Conservation (phyloP, 805 yeast genomes). For the Saccharomycopsis schoenii region DNA sequence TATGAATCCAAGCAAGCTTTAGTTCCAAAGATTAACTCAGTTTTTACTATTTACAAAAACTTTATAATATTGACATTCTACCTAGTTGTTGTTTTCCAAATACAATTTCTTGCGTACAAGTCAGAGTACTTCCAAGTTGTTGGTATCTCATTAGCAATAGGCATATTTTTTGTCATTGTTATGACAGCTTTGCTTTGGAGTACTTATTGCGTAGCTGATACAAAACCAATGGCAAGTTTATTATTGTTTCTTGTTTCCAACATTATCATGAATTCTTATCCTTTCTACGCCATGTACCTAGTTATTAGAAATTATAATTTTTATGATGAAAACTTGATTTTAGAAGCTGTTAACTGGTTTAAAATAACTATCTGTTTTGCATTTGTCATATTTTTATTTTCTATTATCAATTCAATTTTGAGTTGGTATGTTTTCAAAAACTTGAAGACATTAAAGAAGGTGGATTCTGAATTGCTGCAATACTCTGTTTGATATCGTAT, state of each 20-base stretch:
- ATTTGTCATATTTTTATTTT: background rate
- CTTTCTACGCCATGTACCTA: background rate
- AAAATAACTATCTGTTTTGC: background rate
- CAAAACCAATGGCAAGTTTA: background rate
- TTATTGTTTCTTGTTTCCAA: background rate
- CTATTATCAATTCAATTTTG: background rate
- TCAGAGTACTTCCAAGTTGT: background rate
- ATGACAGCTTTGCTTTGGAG: background rate
- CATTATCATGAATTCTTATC: background rate
- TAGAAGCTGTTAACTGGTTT: background rate
- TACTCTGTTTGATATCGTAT: background rate
- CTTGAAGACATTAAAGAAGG: background rate
- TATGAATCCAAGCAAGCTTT: background rate
- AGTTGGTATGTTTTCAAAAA: background rate
- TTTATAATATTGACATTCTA: background rate
- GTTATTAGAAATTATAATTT: background rate
- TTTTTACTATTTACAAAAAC: background rate
- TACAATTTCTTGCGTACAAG: constrained; percentile 6
- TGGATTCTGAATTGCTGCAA: background rate
- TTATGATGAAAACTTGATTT: background rate
- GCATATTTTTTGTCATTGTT: background rate
- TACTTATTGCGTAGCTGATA: background rate
- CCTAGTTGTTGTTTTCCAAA: constrained; percentile 3
- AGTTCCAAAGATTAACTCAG: background rate
- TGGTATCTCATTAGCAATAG: background rate